These are phyloP conservation scores for Gynandropsis gynandra DNA, from an alignment of 345 rosid genomes.

Conservation along the genomic window DNA sequence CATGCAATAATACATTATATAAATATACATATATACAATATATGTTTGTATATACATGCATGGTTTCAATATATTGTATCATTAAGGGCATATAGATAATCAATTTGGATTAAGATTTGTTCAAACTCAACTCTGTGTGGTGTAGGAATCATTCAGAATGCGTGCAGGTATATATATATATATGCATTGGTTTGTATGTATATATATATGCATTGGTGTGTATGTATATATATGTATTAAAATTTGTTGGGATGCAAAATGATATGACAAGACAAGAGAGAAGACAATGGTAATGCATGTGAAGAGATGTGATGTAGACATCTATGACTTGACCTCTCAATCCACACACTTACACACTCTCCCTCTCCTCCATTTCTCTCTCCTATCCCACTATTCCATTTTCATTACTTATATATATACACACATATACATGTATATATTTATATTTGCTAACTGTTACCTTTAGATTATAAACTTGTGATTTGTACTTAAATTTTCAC, in stretches of 20 bases:
- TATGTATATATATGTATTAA: neutral
- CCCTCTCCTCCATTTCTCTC: neutral
- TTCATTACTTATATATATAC: too few relatives aligned
- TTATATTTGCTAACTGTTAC: too few relatives aligned
- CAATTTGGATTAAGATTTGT: too few relatives aligned
- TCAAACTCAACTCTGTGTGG: too few relatives aligned
- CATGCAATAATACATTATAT: constrained; percentile 19
- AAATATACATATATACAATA: neutral
- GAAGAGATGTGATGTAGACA: constrained; percentile 31
- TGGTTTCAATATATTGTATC: constrained; percentile 2
- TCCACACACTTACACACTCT: neutral
- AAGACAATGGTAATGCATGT: constrained; percentile 22
- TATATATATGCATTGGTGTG: neutral
- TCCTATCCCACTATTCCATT: neutral
- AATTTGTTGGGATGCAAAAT: constrained; percentile 20
- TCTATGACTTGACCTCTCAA: constrained; percentile 30
- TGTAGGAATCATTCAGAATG: too few relatives aligned
- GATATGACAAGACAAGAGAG: constrained; percentile 32
- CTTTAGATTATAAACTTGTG: too few relatives aligned
- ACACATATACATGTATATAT: too few relatives aligned
- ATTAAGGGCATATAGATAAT: too few relatives aligned
- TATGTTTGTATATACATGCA: neutral
- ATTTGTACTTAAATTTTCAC: too few relatives aligned
- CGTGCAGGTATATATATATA: too few relatives aligned
- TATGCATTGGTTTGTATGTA: too few relatives aligned